A percentile compares a stretch with the other conserved stretches of the same genome.
These are phyloP conservation scores for Trichoderma citrinoviride DNA, from an alignment of 2,329 filamentous ascomycete species.

Conservation along the genomic window DNA sequence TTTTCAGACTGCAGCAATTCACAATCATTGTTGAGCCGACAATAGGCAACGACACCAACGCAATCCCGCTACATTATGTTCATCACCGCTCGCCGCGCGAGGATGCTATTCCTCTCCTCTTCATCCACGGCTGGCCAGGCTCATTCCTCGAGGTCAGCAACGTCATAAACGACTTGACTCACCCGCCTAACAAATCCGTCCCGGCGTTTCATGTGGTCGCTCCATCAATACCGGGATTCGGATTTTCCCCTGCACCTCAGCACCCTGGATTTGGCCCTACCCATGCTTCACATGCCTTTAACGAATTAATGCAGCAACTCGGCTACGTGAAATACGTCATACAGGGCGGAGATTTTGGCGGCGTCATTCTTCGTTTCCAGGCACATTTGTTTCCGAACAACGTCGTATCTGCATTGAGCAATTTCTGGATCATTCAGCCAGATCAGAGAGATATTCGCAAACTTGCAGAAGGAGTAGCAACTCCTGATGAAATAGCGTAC, in stretches of 20 bases:
- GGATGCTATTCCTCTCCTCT: constrained; percentile 1
- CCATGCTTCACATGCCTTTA: neutral
- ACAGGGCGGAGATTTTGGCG: neutral
- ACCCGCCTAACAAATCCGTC: neutral
- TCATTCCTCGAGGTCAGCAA: neutral
- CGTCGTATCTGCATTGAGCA: neutral
- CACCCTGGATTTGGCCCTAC: neutral
- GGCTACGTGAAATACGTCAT: neutral
- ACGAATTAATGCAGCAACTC: neutral
- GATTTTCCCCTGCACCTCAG: neutral
- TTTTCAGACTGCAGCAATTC: neutral
- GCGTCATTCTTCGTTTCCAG: neutral
- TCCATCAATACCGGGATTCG: constrained; percentile 1
- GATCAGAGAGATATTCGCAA: neutral
- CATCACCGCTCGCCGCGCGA: neutral
- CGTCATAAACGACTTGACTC: neutral
- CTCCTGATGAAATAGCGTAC: neutral
- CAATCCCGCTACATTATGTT: neutral
- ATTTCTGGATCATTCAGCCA: constrained; percentile 1
- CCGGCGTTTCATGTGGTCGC: constrained; percentile 9
- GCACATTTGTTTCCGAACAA: neutral
- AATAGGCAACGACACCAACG: neutral
- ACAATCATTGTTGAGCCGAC: neutral
- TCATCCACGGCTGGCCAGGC: constrained; percentile 8
- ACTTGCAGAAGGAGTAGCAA: neutral